Percentiles rank a stretch among this genome's conserved stretches.
Conservation (phyloP, 495 filamentous ascomycete species). For the Xylaria castorea region DNA sequence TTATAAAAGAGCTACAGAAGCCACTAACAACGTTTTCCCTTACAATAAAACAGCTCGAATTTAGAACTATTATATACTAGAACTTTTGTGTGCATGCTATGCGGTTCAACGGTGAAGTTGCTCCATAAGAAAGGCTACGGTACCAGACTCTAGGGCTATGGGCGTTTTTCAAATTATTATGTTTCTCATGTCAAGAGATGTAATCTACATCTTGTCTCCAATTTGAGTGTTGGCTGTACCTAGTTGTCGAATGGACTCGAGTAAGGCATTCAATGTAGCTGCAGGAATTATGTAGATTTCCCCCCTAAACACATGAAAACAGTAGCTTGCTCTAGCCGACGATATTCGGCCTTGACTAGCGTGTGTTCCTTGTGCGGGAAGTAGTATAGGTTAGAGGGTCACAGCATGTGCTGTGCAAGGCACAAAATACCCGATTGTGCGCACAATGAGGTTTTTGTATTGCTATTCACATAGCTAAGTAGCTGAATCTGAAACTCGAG, state of each 20-base stretch:
- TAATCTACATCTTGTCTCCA: no score
- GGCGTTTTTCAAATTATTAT: no score
- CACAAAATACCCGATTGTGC: not conserved
- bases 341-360: not conserved
- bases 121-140: no score
- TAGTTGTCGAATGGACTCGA: no score
- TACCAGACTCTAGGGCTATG: no score
- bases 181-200: no score
- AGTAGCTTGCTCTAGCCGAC: not conserved
- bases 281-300: no score
- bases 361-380: not conserved
- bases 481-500: not conserved
- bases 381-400: not conserved
- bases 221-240: no score
- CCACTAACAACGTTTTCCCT: not conserved
- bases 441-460: not conserved
- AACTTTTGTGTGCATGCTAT: no score
- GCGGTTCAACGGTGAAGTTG: no score
- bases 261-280: no score
- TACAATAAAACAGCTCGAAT: not conserved
- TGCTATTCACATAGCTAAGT: not conserved
- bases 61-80: not conserved
- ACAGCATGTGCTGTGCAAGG: not conserved
- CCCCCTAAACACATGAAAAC: no score
- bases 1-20: not conserved